Evolutionary conservation across 768 basidiomycete genomes (phyloP).

Genomic region (Asterophora lycoperdoides): DNA sequence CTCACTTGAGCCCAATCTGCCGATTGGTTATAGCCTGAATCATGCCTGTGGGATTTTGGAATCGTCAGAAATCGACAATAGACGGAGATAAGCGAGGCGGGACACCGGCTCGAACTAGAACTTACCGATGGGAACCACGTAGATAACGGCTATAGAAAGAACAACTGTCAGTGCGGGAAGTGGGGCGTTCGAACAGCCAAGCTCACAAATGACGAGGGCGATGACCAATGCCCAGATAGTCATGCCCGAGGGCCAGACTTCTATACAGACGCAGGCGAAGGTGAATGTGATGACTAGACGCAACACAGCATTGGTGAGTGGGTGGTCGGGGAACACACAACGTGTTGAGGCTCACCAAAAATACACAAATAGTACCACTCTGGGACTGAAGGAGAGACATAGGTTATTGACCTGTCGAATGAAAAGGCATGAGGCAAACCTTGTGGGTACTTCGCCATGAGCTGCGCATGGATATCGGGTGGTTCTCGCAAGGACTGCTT

Average conservation of each 20-base stretch:
- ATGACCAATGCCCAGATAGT: slow-evolving; percentile 65
- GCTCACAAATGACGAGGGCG: slow-evolving; percentile 42
- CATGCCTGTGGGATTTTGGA: slow-evolving; percentile 35
- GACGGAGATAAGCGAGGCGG: too few relatives aligned
- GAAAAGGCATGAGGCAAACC: slow-evolving; percentile 22
- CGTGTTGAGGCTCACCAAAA: slow-evolving; percentile 28
- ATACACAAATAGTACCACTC: slow-evolving; percentile 60
- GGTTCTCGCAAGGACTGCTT: slow-evolving; percentile 48
- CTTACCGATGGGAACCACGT: slow-evolving; percentile 67
- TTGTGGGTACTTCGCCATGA: slow-evolving; percentile 54
- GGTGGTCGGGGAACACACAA: not conserved
- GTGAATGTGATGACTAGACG: slow-evolving; percentile 46
- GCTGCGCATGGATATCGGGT: slow-evolving; percentile 55
- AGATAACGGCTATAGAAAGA: slow-evolving; percentile 38
- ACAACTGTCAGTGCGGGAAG: not conserved
- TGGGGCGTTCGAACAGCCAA: not conserved
- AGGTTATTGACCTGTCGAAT: not conserved
- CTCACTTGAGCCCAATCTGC: slow-evolving; percentile 55
- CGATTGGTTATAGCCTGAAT: slow-evolving; percentile 82
- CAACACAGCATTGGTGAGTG: slow-evolving; percentile 1
- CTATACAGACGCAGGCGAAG: slow-evolving; percentile 57
- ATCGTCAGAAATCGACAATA: not conserved
- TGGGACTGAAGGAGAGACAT: slow-evolving; percentile 37
- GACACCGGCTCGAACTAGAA: slow-evolving; percentile 7
- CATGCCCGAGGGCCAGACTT: slow-evolving; percentile 63